Percentiles rank a stretch among this genome's conserved stretches.
Conservation (phyloP, 345 rosid genomes). For the Populus deltoides region DNA sequence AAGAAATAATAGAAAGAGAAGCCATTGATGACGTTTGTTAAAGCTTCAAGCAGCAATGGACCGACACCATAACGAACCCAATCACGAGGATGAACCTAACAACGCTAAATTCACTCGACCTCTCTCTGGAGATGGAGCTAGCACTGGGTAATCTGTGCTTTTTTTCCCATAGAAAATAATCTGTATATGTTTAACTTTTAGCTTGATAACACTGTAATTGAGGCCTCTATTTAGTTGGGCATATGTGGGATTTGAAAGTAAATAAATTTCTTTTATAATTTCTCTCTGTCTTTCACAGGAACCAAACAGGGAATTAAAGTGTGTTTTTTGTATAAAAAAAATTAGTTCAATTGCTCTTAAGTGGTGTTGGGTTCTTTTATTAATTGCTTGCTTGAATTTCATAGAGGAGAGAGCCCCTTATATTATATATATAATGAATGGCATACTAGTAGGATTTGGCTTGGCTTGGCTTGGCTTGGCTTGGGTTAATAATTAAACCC, state of each 20-base stretch:
- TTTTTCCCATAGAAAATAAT: not conserved
- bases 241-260: not conserved
- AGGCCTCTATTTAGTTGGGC: not conserved
- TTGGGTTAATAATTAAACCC: not conserved
- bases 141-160: constrained; percentile 51
- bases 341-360: not conserved
- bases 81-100: constrained; percentile 38
- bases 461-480: no score
- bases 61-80: constrained; percentile 41
- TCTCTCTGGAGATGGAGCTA: constrained; percentile 62
- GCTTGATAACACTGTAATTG: not conserved
- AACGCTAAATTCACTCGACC: constrained; percentile 26
- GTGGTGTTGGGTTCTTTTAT: not conserved
- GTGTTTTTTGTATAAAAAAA: not conserved
- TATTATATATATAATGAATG: no score
- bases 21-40: not conserved
- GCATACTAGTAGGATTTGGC: not conserved
- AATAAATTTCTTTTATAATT: not conserved
- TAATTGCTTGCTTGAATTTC: not conserved
- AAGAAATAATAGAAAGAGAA: not conserved
- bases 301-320: not conserved
- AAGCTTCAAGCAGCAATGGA: constrained; percentile 37
- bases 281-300: not conserved
- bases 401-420: not conserved
- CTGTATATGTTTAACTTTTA: not conserved